Evolutionary conservation across 225 moss, liverwort and hornwort genomes (phyloP).

Genomic region (Physcomitrium patens): DNA sequence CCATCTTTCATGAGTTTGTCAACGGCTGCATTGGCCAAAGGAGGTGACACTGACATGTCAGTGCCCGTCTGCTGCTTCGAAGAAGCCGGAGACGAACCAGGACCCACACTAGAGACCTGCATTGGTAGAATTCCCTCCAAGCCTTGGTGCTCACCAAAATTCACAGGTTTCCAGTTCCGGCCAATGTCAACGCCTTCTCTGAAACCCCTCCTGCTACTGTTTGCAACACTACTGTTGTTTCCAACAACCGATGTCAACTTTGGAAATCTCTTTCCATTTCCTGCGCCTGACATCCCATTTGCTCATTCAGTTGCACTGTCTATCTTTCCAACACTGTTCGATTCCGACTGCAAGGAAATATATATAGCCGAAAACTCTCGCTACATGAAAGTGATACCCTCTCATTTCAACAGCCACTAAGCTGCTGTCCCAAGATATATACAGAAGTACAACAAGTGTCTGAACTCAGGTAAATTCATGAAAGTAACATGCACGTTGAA

Average conservation of each 20-base stretch:
- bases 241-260: slow-evolving; percentile 42
- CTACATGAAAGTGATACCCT: slow-evolving; percentile 35
- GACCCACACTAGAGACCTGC: slow-evolving; percentile 61
- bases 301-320: slow-evolving; percentile 50
- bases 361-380: slow-evolving; percentile 32
- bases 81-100: slow-evolving; percentile 56
- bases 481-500: slow-evolving; percentile 14
- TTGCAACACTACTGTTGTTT: slow-evolving; percentile 49
- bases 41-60: slow-evolving; percentile 73
- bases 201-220: slow-evolving; percentile 53
- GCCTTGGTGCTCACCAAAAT: slow-evolving; percentile 81
- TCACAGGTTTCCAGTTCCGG: slow-evolving; percentile 85
- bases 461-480: slow-evolving; percentile 26
- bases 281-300: slow-evolving; percentile 53
- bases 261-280: slow-evolving; percentile 44
- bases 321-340: slow-evolving; percentile 42
- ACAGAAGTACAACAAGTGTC: slow-evolving; percentile 33
- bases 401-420: slow-evolving; percentile 42
- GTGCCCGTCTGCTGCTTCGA: slow-evolving; percentile 80
- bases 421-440: slow-evolving; percentile 35
- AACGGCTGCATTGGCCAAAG: slow-evolving; percentile 55
- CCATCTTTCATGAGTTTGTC: slow-evolving; percentile 87
- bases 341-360: slow-evolving; percentile 34
- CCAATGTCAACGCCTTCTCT: slow-evolving; percentile 67
- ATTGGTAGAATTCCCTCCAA: slow-evolving; percentile 62